A percentile compares a stretch with the other conserved stretches of the same genome.
Conservation (phyloP, 805 yeast genomes). For the Scheffersomyces coipomensis region DNA sequence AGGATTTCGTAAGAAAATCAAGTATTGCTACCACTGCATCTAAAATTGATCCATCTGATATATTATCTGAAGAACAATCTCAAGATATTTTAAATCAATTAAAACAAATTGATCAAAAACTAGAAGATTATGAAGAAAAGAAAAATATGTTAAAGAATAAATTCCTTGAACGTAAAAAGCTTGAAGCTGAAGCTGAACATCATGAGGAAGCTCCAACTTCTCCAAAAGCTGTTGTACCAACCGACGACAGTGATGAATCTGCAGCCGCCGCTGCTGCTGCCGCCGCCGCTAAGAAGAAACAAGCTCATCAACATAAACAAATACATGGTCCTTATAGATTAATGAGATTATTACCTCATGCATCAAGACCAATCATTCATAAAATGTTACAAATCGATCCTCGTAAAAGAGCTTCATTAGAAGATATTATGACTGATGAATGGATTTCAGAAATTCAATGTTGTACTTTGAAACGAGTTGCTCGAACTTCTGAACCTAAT, state of each 20-base stretch:
- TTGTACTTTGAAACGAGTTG: constrained; percentile 48
- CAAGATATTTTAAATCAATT: constrained; percentile 31
- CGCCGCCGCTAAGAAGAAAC: constrained; percentile 22
- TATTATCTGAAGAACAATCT: constrained; percentile 30
- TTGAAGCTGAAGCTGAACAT: constrained; percentile 5
- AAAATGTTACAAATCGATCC: constrained; percentile 66
- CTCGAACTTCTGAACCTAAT: constrained; percentile 15
- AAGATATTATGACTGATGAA: constrained; percentile 63
- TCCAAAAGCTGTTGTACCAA: background rate
- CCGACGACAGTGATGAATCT: constrained; percentile 6
- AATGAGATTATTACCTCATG: constrained; percentile 80
- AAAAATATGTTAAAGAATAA: constrained; percentile 33
- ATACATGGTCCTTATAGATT: constrained; percentile 82
- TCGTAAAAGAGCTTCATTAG: constrained; percentile 58
- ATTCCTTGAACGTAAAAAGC: constrained; percentile 20
- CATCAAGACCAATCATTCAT: constrained; percentile 73
- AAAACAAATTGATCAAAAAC: constrained; percentile 33
- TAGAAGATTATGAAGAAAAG: constrained; percentile 35
- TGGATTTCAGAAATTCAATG: constrained; percentile 66
- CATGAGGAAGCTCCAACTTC: background rate
- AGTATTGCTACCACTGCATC: background rate
- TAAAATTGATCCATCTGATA: constrained; percentile 13
- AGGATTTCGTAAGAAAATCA: constrained; percentile 10
- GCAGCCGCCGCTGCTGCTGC: constrained; percentile 10
- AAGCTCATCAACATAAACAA: constrained; percentile 46